Conservation (phyloP, 768 basidiomycete species). For the Suillus fuscotomentosus region DNA sequence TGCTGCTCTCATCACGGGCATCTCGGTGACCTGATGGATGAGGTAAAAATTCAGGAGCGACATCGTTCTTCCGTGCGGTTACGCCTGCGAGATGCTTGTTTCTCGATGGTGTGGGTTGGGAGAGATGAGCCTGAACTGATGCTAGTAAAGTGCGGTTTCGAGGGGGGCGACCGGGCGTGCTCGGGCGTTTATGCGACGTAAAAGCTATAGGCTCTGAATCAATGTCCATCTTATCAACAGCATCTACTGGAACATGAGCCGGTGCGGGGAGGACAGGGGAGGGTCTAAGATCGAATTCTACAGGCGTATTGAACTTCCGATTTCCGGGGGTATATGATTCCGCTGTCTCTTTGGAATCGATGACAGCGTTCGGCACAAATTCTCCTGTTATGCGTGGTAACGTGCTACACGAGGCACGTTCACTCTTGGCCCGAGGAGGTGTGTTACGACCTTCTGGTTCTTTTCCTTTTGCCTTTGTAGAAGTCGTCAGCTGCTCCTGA, state of each 20-base stretch:
- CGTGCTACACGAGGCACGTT: not conserved
- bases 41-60: not conserved
- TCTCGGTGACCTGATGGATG: not conserved
- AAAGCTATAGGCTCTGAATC: conserved; percentile 16
- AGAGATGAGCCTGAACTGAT: conserved; percentile 49
- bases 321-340: not conserved
- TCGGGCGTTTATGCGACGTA: conserved; percentile 20
- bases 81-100: not conserved
- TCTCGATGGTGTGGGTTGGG: conserved; percentile 9
- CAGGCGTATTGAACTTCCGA: not conserved
- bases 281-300: not conserved
- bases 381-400: not conserved
- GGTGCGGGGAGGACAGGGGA: not conserved
- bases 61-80: not conserved
- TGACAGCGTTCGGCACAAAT: not conserved
- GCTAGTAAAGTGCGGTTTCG: conserved; percentile 45
- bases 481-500: not conserved
- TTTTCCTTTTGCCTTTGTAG: not conserved
- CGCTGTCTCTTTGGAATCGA: not conserved
- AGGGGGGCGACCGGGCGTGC: conserved; percentile 17
- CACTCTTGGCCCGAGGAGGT: not conserved
- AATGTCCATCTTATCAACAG: conserved; percentile 11
- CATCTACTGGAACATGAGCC: not conserved
- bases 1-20: not conserved
- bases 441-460: not conserved